Evolutionary conservation across 345 rosid species (phyloP), one percentile per base, ranked within the genome.

Genomic region (Hibiscus syriacus): DNA sequence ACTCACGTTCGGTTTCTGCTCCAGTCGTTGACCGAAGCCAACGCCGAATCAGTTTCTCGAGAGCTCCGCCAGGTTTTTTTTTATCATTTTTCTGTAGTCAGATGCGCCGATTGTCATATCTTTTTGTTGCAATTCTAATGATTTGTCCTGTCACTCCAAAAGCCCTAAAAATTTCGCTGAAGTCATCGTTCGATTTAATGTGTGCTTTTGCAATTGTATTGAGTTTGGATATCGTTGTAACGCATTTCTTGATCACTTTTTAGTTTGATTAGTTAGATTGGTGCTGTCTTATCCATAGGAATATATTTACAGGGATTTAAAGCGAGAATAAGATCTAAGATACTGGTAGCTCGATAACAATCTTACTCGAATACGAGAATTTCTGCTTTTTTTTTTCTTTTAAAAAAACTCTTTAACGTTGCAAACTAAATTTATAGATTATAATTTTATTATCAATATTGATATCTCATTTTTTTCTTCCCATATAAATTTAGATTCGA

Each of bases 1-100:
- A 70, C 73, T 23, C 90, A 89, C 80, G 79, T 86, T 78, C 92
- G 92, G 69, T 89, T 85, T 86, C 56, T 86, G 77, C 84, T 94
- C 46, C 80, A 74, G 55, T 74, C 78, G 74, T 69, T 83, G 78
- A 76, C 64, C 76, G 96, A 85, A 62, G 74, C 87, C 73, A 84
- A 81, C 80, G 73, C 64, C 73, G 94, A 89, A 76, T 77, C 84
- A 36, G 79, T 82, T 58, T 66, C 81, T 16, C 82, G 76, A 39
- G 87, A 87, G 71, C 86, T 94, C 58, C 75, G 68, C 66, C 85
- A 84, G 96, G 98, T 93, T 22, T 20, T 93, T 26, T 13, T 39
- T 22, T 5, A 16, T 62, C 49, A 19, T 1, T 10, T 68, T 55
- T 2, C n/a, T 10, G 1, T 17, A 6, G 19, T 20, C 25, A 20